These are phyloP conservation scores for Puccinia hordei DNA, from an alignment of 1,284 basidiomycete genomes.

Conservation along the genomic window DNA sequence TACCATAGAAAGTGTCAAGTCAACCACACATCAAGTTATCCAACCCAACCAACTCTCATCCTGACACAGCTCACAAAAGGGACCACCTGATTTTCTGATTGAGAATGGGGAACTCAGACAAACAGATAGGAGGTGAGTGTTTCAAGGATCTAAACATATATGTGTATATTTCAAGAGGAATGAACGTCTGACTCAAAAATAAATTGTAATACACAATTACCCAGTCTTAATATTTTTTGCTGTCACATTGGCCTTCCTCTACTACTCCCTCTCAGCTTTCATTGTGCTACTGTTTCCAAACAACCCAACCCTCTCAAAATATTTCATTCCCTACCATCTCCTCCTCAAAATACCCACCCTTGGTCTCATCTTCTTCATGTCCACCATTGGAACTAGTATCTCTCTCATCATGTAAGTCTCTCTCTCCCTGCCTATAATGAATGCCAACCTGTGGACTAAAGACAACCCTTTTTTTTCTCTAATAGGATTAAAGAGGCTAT, in stretches of 20 bases:
- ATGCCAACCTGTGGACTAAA: too few species aligned
- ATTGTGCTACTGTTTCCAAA: not conserved
- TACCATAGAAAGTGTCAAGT: too few species aligned
- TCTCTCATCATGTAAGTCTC: not conserved
- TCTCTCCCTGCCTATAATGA: too few species aligned
- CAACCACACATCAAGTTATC: too few species aligned
- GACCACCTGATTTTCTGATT: too few species aligned
- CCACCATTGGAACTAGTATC: not conserved
- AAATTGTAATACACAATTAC: too few species aligned
- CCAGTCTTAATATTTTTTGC: not conserved
- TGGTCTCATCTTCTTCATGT: not conserved
- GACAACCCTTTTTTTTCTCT: too few species aligned
- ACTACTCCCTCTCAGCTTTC: not conserved
- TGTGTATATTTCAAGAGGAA: not conserved
- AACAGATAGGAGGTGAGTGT: not conserved
- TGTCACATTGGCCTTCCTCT: not conserved
- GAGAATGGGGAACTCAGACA: constrained; percentile 11
- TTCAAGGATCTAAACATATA: not conserved
- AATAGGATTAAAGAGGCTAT: too few species aligned
- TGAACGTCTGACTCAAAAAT: too few species aligned
- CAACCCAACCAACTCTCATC: too few species aligned
- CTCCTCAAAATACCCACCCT: not conserved
- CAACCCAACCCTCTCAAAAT: not conserved
- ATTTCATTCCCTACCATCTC: not conserved
- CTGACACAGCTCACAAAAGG: too few species aligned